Evolutionary conservation across 2,329 filamentous ascomycete species (phyloP).

Genomic region (Metarhizium humberi): DNA sequence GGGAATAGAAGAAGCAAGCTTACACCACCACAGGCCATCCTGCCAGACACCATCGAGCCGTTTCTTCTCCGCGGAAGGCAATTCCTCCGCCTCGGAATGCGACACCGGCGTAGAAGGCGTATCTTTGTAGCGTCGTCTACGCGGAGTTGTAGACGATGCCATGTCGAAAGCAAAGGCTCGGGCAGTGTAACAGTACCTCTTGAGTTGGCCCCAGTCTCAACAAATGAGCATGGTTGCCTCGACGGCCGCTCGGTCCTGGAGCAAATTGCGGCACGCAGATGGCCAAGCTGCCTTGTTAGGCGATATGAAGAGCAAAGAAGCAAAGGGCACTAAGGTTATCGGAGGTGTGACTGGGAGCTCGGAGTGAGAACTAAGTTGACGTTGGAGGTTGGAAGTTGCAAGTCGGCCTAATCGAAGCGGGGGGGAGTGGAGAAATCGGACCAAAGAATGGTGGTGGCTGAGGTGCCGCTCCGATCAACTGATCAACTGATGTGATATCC

Average conservation of each 20-base stretch:
- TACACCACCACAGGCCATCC: conserved; percentile 28
- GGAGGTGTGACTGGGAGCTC: background rate
- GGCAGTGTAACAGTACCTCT: background rate
- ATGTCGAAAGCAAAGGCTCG: background rate
- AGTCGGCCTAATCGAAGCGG: background rate
- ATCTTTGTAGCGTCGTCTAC: background rate
- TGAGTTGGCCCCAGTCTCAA: background rate
- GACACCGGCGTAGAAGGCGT: conserved; percentile 1
- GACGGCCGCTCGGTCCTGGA: background rate
- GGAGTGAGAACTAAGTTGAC: background rate
- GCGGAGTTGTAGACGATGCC: background rate
- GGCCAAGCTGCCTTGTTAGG: background rate
- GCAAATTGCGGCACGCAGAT: background rate
- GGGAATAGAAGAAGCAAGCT: conserved; percentile 8
- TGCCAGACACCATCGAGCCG: conserved; percentile 23
- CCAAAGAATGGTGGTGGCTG: no score
- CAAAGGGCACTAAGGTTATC: background rate
- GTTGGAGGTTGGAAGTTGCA: background rate
- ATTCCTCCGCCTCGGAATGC: conserved; percentile 8
- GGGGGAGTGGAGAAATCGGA: no score
- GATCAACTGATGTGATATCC: no score
- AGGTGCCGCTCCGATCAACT: no score
- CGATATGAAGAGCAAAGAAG: background rate
- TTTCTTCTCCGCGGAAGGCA: conserved; percentile 19
- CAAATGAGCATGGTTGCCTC: background rate